These are phyloP conservation scores for Bathelium albidoporum DNA, from an alignment of 495 filamentous ascomycete genomes.

Conservation along the genomic window DNA sequence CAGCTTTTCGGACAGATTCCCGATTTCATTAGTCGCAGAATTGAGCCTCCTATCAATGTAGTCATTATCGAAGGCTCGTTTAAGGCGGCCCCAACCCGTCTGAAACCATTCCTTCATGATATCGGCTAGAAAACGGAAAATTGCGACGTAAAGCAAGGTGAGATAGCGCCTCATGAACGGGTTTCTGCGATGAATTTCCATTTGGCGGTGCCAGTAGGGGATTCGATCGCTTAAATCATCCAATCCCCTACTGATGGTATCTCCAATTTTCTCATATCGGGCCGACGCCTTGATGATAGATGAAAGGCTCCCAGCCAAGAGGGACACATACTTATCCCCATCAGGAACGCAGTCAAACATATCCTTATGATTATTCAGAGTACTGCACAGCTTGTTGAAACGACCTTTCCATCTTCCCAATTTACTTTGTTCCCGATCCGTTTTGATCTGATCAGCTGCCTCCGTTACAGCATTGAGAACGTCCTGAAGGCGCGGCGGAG, in stretches of 20 bases:
- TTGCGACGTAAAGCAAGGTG: neutral
- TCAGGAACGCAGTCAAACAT: neutral
- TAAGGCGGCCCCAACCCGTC: neutral
- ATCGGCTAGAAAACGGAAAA: neutral
- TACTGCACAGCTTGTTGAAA: neutral
- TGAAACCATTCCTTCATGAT: constrained; percentile 1
- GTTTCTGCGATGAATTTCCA: neutral
- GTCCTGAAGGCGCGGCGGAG: neutral
- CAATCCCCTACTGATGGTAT: neutral
- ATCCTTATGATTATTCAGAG: neutral
- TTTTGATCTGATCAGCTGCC: neutral
- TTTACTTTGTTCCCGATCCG: neutral
- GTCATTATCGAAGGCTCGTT: neutral
- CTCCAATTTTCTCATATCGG: neutral
- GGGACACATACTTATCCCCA: neutral
- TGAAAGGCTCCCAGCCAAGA: neutral
- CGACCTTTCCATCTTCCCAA: neutral
- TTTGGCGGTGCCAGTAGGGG: neutral
- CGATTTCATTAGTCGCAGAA: neutral
- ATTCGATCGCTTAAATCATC: neutral
- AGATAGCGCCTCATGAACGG: neutral
- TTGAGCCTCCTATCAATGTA: neutral
- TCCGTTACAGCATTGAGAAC: neutral
- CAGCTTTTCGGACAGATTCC: neutral
- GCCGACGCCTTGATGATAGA: neutral